Conservation (phyloP, 495 filamentous ascomycete genomes). For the Hypomontagnella monticulosa region DNA sequence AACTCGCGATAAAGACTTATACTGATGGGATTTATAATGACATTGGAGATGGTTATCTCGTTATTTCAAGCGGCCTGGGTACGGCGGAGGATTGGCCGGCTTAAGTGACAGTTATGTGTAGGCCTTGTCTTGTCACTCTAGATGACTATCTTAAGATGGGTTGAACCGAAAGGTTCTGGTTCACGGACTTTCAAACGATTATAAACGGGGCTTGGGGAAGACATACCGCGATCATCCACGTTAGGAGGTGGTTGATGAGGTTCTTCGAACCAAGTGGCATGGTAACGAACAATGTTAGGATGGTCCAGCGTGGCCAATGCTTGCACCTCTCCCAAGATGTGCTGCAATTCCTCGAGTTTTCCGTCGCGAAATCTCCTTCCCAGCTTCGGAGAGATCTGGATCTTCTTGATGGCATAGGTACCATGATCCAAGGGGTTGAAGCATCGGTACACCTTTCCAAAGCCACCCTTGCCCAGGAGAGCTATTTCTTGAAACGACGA, state of each 20-base stretch:
- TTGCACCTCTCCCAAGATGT: conserved; percentile 64
- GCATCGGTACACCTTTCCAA: conserved; percentile 65
- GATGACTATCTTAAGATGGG: too few species aligned
- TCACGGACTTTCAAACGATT: too few species aligned
- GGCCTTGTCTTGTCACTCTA: too few species aligned
- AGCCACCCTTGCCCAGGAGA: conserved; percentile 63
- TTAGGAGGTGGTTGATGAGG: conserved; percentile 44
- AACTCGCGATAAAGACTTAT: neutral
- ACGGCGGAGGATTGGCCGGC: too few species aligned
- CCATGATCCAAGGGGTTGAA: conserved; percentile 63
- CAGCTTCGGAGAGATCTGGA: conserved; percentile 58
- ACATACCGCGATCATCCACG: conserved; percentile 33
- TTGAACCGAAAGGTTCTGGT: too few species aligned
- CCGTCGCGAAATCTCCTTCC: conserved; percentile 60
- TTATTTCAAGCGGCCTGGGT: too few species aligned
- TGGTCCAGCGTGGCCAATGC: conserved; percentile 65
- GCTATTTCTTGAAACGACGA: conserved; percentile 42
- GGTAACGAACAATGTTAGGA: conserved; percentile 65
- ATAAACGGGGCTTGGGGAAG: neutral
- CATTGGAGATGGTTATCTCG: too few species aligned
- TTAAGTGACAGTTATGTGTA: too few species aligned
- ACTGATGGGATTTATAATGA: too few species aligned
- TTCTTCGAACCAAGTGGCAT: conserved; percentile 64
- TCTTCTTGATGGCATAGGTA: conserved; percentile 66
- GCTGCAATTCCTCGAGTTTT: conserved; percentile 60